phyloP scores from a whole-genome alignment of 2,329 filamentous ascomycete genomes.

The Trichophyton verrucosum region DNA sequence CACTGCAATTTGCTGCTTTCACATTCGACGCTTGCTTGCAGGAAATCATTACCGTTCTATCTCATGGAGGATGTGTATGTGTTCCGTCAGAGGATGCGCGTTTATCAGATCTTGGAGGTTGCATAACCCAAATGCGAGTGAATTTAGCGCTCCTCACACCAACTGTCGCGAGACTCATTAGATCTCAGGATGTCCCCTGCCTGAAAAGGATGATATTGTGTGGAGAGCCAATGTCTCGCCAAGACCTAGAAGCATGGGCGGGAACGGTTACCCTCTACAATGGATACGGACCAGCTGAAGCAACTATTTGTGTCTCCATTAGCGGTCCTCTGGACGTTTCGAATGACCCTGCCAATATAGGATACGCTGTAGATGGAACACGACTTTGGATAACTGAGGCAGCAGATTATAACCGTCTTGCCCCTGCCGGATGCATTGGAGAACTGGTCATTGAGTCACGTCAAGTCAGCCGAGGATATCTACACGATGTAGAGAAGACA shows the following conservation, averaged over 20 bases:
- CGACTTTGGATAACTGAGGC: conserved; percentile 30
- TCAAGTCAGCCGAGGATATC: conserved; percentile 30
- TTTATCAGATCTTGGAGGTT: conserved; percentile 37
- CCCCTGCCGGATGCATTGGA: conserved; percentile 44
- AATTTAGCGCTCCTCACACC: conserved; percentile 49
- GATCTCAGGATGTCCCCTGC: conserved; percentile 30
- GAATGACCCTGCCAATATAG: conserved; percentile 29
- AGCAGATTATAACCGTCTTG: conserved; percentile 25
- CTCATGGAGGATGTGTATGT: conserved; percentile 48
- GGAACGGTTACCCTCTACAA: conserved; percentile 34
- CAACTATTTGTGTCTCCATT: conserved; percentile 30
- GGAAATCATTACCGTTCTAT: conserved; percentile 54
- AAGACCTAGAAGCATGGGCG: conserved; percentile 32
- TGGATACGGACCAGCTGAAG: conserved; percentile 34
- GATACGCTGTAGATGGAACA: conserved; percentile 15
- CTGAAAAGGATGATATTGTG: conserved; percentile 32
- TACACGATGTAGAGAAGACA: conserved; percentile 34
- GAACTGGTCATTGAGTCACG: conserved; percentile 51
- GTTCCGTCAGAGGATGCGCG: conserved; percentile 42
- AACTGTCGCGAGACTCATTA: conserved; percentile 41
- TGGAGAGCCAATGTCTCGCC: conserved; percentile 33
- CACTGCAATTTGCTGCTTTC: conserved; percentile 31
- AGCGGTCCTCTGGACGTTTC: conserved; percentile 25
- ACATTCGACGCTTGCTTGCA: conserved; percentile 32
- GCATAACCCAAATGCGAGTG: conserved; percentile 40